Conservation (phyloP, 2,329 filamentous ascomycete species). For the Penicillium psychrosexuale region DNA sequence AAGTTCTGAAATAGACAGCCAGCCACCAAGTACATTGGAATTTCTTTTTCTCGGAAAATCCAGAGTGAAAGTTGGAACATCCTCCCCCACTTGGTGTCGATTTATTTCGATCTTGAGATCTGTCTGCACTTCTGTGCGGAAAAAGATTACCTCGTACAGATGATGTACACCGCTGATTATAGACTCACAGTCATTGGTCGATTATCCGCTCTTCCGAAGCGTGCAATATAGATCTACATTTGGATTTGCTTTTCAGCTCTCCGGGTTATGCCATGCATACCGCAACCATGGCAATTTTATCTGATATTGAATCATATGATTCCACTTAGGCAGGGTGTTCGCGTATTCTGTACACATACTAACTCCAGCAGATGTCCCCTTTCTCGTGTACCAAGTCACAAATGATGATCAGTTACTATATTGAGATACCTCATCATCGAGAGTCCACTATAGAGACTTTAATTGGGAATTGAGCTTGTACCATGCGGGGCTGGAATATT, state of each 20-base stretch:
- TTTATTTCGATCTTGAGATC: conserved; percentile 20
- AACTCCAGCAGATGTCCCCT: not conserved
- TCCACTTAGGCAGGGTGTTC: not conserved
- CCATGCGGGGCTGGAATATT: conserved; percentile 20
- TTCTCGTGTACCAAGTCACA: conserved; percentile 5
- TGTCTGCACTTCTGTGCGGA: not conserved
- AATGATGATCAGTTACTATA: conserved; percentile 20
- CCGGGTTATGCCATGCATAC: not conserved
- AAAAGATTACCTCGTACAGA: not conserved
- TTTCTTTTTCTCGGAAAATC: not conserved
- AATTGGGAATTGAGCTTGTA: conserved; percentile 14
- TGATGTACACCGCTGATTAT: conserved; percentile 18
- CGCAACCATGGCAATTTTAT: not conserved
- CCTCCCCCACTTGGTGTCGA: conserved; percentile 11
- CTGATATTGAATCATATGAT: not conserved
- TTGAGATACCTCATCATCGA: conserved; percentile 9
- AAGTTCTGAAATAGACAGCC: conserved; percentile 5
- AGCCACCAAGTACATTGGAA: conserved; percentile 6
- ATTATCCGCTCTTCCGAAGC: not conserved
- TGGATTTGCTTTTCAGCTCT: not conserved
- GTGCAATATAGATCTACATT: not conserved
- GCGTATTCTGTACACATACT: not conserved
- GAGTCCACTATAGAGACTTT: conserved; percentile 6
- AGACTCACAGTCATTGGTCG: not conserved
- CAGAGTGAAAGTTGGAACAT: too few species aligned